Evolutionary conservation across 2,329 filamentous ascomycete species (phyloP), one percentile per base, ranked within the genome.

Genomic region (Alternaria novae-zelandiae): DNA sequence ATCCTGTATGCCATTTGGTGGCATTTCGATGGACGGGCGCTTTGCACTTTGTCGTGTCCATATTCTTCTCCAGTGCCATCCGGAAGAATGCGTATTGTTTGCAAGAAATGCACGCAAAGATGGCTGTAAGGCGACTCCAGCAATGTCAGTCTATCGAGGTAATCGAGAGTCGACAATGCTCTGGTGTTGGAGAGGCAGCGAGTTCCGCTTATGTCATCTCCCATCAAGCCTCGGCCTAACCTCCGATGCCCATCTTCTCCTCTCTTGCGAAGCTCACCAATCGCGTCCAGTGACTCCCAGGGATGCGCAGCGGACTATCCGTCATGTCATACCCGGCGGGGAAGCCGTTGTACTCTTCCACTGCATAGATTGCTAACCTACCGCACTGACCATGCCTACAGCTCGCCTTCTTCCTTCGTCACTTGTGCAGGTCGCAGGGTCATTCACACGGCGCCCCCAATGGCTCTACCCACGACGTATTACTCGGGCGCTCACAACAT

Each of bases 401-500:
- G 30, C 49, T 47, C 56, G 54, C 17, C n/a, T 63, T 23, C n/a
- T 51, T 11, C 17, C 56, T 13, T 41, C 26, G 13, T 26, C 28
- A 8, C 25, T 66, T 7, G 13, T 36, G 21, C 45, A 43, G 10
- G 47, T 54, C 25, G 21, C 49, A 21, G 12, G 41, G 7, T n/a
- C 45, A 28, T 17, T 8, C 21, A 23, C 4, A n/a, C n/a, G 13
- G 7, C 59, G 46, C 12, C 26, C 51, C 9, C 47, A 20, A 55
- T 58, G 46, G 21, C 21, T 26, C 4, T 21, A 43, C 13, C 41
- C 13, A 25, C 11, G 12, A 21, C 11, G n/a, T 8, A 30, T 44
- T 5, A 36, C 5, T 32, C 68, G 70, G 47, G 20, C 54, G 8
- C 54, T 74, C 15, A 55, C 66, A 23, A 69, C 68, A 12, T 51